Evolutionary conservation across 2,329 filamentous ascomycete genomes (phyloP), one percentile per base, ranked within the genome.

Genomic region (Westerdykella aurantiaca): DNA sequence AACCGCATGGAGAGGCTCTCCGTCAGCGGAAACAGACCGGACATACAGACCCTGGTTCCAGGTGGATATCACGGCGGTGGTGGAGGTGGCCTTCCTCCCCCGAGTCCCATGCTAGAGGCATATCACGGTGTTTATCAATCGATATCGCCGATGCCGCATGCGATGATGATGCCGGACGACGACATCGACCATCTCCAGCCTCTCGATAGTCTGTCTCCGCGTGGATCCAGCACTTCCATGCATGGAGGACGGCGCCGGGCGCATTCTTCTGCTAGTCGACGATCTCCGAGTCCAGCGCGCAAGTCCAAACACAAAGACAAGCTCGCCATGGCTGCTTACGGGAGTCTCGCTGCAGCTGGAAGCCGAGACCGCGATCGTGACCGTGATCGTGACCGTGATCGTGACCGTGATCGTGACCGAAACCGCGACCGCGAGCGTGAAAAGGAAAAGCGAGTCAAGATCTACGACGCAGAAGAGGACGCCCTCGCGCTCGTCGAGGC

Each of bases 61-160:
- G 62, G 63, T 5, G 53, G 51, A 6, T 53, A 47, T 31, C 50
- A 46, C n/a, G 50, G 37, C 14, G 39, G 23, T 13, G 31, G 21
- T 6, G 54, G 47, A 33, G 64, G 61, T 16, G 67, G 61, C 29
- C 63, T 75, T 37, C 78, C 88, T 1, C 88, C 89, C 0, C 81
- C 81, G 1, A 95, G 88, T 49, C 93, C 91, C 0, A 74, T 97
- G 39, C 79, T 95, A 2, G 91, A 97, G 69, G 84, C 93, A 1
- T 97, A 97, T 68, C 85, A 84, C 49, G 91, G 91, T 33, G 95
- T 90, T 0, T 97, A 95, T 58, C 91, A 97, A 67, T 88, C 87
- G 45, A 86, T 94, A 56, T 95, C 90, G 0, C 90, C 91, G 0
- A 95, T 96, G 88, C 90, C 90, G 0, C 89, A 89, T 0, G 88